Conservation (phyloP, 768 basidiomycete genomes). For the Pholiota conissans region DNA sequence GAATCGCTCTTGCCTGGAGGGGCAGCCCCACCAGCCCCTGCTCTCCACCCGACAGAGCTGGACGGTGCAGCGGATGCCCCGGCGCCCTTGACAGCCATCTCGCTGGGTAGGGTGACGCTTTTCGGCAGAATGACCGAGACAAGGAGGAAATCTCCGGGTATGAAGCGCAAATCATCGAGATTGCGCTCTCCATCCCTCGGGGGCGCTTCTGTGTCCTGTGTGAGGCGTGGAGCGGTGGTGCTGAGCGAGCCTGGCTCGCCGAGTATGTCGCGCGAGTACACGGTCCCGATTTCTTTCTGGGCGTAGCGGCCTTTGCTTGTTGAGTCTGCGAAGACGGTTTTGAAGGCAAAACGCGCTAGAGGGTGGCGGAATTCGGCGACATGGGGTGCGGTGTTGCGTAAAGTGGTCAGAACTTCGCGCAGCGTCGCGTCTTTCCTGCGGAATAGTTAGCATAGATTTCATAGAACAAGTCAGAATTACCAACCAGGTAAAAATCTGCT, state of each 20-base stretch:
- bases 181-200: constrained; percentile 51
- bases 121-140: constrained; percentile 78
- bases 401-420: constrained; percentile 73
- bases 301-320: constrained; percentile 69
- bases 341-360: constrained; percentile 79
- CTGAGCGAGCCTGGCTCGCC: constrained; percentile 72
- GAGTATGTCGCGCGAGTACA: constrained; percentile 83
- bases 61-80: constrained; percentile 21
- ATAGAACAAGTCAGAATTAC: constrained; percentile 7
- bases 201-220: constrained; percentile 46
- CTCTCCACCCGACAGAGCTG: constrained; percentile 25
- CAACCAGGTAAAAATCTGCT: constrained; percentile 81
- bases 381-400: constrained; percentile 70
- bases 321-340: constrained; percentile 76
- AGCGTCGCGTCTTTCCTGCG: constrained; percentile 81
- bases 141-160: constrained; percentile 79
- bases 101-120: constrained; percentile 51
- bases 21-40: neutral
- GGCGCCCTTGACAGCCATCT: constrained; percentile 51
- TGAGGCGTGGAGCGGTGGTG: constrained; percentile 56
- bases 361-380: constrained; percentile 78
- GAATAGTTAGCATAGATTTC: neutral
- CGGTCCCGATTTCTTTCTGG: constrained; percentile 78
- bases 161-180: constrained; percentile 76
- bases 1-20: constrained; percentile 39